A percentile compares a stretch with the other conserved stretches of the same genome.
These are phyloP conservation scores for Suillus luteus DNA, from an alignment of 768 basidiomycete genomes.

Conservation along the genomic window DNA sequence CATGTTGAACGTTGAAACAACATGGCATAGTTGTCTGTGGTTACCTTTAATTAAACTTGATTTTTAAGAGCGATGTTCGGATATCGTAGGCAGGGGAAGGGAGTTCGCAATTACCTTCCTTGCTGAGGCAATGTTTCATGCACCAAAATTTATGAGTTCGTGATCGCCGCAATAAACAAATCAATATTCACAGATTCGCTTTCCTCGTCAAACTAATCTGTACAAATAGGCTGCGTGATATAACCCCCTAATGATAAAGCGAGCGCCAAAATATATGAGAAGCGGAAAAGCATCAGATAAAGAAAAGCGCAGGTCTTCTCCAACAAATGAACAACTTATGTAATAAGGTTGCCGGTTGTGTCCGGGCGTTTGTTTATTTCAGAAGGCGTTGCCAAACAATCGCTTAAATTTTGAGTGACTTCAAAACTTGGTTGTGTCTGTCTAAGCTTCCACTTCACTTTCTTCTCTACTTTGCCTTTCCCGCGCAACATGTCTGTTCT, in stretches of 20 bases:
- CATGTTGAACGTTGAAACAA: slow-evolving; percentile 1
- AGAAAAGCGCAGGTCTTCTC: not conserved
- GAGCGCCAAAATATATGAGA: not conserved
- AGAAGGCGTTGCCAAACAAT: slow-evolving; percentile 36
- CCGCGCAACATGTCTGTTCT: slow-evolving; percentile 56
- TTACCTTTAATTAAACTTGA: not conserved
- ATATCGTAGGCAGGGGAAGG: not conserved
- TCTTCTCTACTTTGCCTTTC: slow-evolving; percentile 12
- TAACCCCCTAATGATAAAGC: not conserved
- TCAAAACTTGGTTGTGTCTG: not conserved
- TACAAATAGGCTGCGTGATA: not conserved
- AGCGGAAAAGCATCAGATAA: not conserved
- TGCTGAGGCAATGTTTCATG: not conserved
- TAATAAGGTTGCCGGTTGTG: slow-evolving; percentile 16
- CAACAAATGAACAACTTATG: slow-evolving; percentile 10
- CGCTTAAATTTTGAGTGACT: slow-evolving; percentile 28
- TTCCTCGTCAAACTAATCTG: not conserved
- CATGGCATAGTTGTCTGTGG: not conserved
- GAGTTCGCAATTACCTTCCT: not conserved
- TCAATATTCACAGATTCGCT: not conserved
- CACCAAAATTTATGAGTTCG: not conserved
- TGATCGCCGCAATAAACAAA: not conserved
- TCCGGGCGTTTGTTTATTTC: slow-evolving; percentile 31
- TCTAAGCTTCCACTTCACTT: slow-evolving; percentile 1
- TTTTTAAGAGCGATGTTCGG: not conserved